Conservation (phyloP, 495 filamentous ascomycete genomes). For the Penicillium simplicissimum region DNA sequence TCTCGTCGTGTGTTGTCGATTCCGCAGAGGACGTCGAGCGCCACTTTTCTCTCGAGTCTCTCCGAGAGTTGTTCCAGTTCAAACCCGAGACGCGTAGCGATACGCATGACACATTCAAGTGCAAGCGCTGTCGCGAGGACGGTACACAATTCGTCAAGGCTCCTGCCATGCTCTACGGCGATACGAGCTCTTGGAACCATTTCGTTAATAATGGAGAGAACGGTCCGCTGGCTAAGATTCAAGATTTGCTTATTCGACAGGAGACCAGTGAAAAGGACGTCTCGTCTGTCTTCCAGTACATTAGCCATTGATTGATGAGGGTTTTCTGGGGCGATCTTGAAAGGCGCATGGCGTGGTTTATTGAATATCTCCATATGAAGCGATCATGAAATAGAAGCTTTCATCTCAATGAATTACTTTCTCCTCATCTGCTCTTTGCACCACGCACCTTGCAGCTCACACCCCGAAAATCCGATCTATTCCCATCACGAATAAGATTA, state of each 20-base stretch:
- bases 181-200: slow-evolving; percentile 99
- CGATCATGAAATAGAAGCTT: slow-evolving; percentile 7
- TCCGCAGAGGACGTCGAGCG: slow-evolving; percentile 94
- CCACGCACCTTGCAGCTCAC: too few species aligned
- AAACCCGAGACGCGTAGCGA: slow-evolving; percentile 80
- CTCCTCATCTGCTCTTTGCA: neutral
- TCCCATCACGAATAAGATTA: too few species aligned
- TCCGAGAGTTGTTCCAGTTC: slow-evolving; percentile 94
- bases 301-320: slow-evolving; percentile 70
- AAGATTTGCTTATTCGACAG: slow-evolving; percentile 89
- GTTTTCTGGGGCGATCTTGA: neutral
- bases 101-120: slow-evolving; percentile 99
- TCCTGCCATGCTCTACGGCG: slow-evolving; percentile 92
- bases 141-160: slow-evolving; percentile 86
- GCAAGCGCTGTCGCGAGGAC: slow-evolving; percentile 88
- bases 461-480: too few species aligned
- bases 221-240: slow-evolving; percentile 72
- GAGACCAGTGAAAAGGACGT: slow-evolving; percentile 79
- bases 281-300: slow-evolving; percentile 97
- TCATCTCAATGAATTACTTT: neutral
- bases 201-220: slow-evolving; percentile 75
- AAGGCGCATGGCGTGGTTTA: slow-evolving; percentile 5
- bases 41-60: slow-evolving; percentile 86
- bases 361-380: slow-evolving; percentile 3
- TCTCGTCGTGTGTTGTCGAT: slow-evolving; percentile 97